Conservation (phyloP, 2,329 filamentous ascomycete genomes). For the Elsinoe fawcettii region DNA sequence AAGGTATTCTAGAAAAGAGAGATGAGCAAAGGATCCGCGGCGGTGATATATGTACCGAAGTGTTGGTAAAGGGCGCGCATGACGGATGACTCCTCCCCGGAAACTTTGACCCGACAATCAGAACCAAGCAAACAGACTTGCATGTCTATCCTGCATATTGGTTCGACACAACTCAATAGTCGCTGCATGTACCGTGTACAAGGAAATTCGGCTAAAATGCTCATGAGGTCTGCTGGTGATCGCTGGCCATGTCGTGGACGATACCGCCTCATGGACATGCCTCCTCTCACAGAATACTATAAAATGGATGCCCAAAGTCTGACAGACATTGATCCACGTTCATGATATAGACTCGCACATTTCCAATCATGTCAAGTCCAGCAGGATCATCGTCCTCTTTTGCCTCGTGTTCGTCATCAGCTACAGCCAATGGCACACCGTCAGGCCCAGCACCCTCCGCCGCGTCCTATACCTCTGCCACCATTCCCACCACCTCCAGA, state of each 20-base stretch:
- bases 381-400: neutral
- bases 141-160: neutral
- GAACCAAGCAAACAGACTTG: slow-evolving; percentile 1
- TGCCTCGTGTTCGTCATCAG: neutral
- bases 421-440: neutral
- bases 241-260: neutral
- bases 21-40: neutral
- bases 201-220: neutral
- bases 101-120: neutral
- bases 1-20: neutral
- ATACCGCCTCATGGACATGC: neutral
- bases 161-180: neutral
- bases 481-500: slow-evolving; percentile 7
- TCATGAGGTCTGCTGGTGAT: neutral
- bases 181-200: slow-evolving; percentile 7
- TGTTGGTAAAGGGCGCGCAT: neutral
- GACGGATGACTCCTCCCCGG: slow-evolving; percentile 3
- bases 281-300: neutral
- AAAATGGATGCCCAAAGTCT: slow-evolving; percentile 8
- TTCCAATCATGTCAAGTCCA: neutral
- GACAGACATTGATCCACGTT: neutral
- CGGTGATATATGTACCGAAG: slow-evolving; percentile 4
- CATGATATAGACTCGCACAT: neutral
- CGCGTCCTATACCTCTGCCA: neutral
- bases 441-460: slow-evolving; percentile 3